These are phyloP conservation scores for Camellia sinensis DNA, from an alignment of 148 eudicot species.

Conservation along the genomic window DNA sequence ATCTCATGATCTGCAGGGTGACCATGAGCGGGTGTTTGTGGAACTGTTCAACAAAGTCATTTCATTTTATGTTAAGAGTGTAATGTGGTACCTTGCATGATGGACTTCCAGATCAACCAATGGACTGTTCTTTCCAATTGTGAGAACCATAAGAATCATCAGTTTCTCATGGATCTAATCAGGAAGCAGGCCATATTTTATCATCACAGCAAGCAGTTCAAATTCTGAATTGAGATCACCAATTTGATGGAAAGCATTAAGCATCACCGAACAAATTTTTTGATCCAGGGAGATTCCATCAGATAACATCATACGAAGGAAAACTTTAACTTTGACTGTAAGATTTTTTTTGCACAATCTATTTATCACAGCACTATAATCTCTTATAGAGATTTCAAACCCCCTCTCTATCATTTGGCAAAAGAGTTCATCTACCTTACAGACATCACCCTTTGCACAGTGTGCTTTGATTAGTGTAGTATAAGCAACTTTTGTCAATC, in stretches of 20 bases:
- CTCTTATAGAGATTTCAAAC: conserved; percentile 56
- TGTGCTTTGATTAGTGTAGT: conserved; percentile 74
- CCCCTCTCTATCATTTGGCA: conserved; percentile 58
- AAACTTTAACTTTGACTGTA: conserved; percentile 52
- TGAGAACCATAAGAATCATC: conserved; percentile 18
- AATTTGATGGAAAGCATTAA: conserved; percentile 29
- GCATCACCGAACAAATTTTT: conserved; percentile 42
- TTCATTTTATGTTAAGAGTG: not conserved
- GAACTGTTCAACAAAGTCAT: not conserved
- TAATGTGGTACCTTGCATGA: conserved; percentile 5
- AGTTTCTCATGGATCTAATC: conserved; percentile 20
- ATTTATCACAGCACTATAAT: conserved; percentile 73
- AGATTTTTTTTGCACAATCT: conserved; percentile 72
- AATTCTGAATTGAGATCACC: conserved; percentile 25
- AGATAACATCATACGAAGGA: conserved; percentile 56
- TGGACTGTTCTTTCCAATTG: conserved; percentile 4
- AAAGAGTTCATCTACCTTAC: conserved; percentile 48
- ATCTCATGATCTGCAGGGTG: not conserved
- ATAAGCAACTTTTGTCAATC: conserved; percentile 63
- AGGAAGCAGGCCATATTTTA: conserved; percentile 39
- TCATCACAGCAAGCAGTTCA: conserved; percentile 31
- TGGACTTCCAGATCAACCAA: conserved; percentile 6
- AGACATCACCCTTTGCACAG: conserved; percentile 71
- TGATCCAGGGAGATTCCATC: conserved; percentile 51
- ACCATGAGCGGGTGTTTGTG: too few relatives aligned